Evolutionary conservation across 2,329 filamentous ascomycete genomes (phyloP), one percentile per base, ranked within the genome.

Genomic region (Claviceps pazoutovae): DNA sequence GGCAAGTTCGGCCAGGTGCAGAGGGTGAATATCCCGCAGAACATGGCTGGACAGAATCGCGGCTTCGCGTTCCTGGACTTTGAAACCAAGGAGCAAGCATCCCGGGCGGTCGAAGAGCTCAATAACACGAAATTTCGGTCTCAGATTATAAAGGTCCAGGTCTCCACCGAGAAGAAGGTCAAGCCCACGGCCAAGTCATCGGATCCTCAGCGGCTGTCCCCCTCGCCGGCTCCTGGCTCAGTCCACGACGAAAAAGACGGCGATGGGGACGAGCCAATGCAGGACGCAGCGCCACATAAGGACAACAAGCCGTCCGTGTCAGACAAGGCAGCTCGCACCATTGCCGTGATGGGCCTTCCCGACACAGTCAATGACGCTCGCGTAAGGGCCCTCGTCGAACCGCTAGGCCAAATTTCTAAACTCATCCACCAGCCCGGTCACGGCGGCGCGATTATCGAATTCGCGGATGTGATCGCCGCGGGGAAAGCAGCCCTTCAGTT

Each of bases 361-460:
- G 93, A 97, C 62, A 97, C 90, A 0, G 80, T 97, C 60, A 96
- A 94, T 57, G 88, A 95, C 61, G 81, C 86, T 1, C 87, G 90
- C 34, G 80, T 98, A 51, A 80, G 80, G 45, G 75, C 82, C 0
- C 71, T 94, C 2, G 81, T 86, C 8, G 84, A 88, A 58, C 76
- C 80, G 1, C 75, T 83, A 45, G 89, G 88, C 0, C 67, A 75
- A 1, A 74, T 96, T 23, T 74, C 83, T 56, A 91, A 90, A 65
- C 74, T 97, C 4, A 75, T 85, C 13, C 74, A 96, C 11, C 82
- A 88, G 46, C 88, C 89, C 1, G 80, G 88, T 54, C 86, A 95
- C 56, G 82, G 84, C 53, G 90, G 89, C 13, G 93, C 90, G 5
- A 84, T 91, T 51, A 76, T 97, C 39, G 93, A 97, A 62, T 96